Conservation (phyloP, 352 stramenopile genomes). For the Phytophthora sp. region DNA sequence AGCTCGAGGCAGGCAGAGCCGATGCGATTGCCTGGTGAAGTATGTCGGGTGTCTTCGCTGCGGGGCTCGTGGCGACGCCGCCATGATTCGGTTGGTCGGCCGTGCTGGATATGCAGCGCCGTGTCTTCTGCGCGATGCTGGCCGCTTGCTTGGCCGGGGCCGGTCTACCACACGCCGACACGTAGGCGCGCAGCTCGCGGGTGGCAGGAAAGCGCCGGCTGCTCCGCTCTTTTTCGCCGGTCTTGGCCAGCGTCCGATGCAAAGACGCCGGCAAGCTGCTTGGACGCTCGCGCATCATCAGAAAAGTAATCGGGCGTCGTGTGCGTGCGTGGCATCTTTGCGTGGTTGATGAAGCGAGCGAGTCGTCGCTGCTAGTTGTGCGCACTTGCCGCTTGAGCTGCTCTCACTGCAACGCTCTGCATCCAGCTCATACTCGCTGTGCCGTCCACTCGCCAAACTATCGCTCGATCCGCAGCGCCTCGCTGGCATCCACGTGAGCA, state of each 20-base stretch:
- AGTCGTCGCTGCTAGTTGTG: too few relatives aligned
- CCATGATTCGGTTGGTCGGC: not conserved
- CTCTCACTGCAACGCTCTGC: too few relatives aligned
- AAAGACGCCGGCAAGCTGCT: not conserved
- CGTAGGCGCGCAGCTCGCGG: conserved; percentile 9
- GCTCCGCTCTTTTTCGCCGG: not conserved
- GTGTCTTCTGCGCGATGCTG: not conserved
- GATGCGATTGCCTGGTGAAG: too few relatives aligned
- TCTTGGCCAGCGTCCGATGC: too few relatives aligned
- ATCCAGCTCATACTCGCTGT: too few relatives aligned
- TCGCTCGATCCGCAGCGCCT: too few relatives aligned
- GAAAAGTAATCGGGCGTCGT: not conserved
- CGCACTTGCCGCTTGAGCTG: too few relatives aligned
- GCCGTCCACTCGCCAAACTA: too few relatives aligned
- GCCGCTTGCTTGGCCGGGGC: conserved; percentile 7
- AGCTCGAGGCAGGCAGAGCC: not conserved
- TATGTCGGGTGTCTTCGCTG: not conserved
- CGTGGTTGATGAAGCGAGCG: too few relatives aligned
- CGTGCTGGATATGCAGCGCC: not conserved
- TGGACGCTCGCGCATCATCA: not conserved
- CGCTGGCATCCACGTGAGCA: too few relatives aligned
- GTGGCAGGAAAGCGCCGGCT: not conserved
- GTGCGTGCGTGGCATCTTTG: too few relatives aligned
- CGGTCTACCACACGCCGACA: conserved; percentile 9
- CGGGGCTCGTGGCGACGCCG: not conserved